These are phyloP conservation scores for Penicillium sp. DNA, from an alignment of 2,329 filamentous ascomycete species.

Conservation along the genomic window DNA sequence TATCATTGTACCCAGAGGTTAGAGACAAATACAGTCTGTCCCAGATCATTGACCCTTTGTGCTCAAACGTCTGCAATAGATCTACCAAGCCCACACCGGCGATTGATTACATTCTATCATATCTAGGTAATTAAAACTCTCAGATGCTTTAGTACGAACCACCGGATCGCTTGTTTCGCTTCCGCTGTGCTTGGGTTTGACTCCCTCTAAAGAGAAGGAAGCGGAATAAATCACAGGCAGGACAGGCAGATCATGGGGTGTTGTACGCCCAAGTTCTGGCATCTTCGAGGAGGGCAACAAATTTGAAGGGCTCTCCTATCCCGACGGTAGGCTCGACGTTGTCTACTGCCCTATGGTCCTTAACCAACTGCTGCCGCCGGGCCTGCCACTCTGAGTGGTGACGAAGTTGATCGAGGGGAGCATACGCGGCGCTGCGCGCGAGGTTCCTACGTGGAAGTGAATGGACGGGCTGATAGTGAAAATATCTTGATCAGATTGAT, in stretches of 20 bases:
- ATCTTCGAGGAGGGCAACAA: not conserved
- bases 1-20: not conserved
- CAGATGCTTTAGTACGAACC: too few species aligned
- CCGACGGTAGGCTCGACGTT: not conserved
- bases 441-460: not conserved
- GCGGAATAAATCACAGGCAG: too few species aligned
- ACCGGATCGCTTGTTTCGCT: too few species aligned
- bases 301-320: not conserved
- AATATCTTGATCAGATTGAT: too few species aligned
- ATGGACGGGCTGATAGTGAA: too few species aligned
- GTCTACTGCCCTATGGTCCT: not conserved
- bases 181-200: too few species aligned
- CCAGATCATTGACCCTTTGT: not conserved
- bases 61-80: too few species aligned
- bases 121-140: too few species aligned
- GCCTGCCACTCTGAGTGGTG: not conserved
- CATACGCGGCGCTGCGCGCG: not conserved
- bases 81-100: too few species aligned
- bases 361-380: not conserved
- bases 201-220: rapidly evolving
- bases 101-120: too few species aligned
- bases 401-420: not conserved
- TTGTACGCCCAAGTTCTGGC: not conserved
- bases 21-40: not conserved
- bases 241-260: not conserved